These are phyloP conservation scores for Cruciata laevipes DNA, from an alignment of 257 asterid genomes.

Conservation along the genomic window DNA sequence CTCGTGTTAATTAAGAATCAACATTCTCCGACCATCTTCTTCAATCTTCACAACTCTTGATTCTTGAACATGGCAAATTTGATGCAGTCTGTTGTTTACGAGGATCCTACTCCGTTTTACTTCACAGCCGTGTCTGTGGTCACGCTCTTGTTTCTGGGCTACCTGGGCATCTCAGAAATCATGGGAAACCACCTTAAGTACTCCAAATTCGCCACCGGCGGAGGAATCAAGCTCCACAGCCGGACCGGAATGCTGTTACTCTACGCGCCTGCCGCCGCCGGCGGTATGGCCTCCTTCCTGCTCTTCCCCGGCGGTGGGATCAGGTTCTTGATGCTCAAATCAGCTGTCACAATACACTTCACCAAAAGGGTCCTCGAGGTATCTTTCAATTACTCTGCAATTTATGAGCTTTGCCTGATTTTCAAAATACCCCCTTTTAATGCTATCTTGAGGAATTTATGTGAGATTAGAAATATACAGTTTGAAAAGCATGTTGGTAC, in stretches of 20 bases:
- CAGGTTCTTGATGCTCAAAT: conserved; percentile 56
- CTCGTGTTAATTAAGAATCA: too few relatives aligned
- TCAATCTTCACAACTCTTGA: not conserved
- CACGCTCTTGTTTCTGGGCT: conserved; percentile 25
- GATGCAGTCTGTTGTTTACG: conserved; percentile 8
- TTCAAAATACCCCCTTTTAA: too few relatives aligned
- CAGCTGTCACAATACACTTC: conserved; percentile 53
- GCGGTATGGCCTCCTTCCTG: conserved; percentile 36
- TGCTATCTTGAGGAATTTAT: not conserved
- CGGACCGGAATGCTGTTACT: conserved; percentile 40
- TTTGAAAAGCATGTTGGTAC: not conserved
- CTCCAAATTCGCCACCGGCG: conserved; percentile 38
- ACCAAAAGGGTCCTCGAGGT: conserved; percentile 78
- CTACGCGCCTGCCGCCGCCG: conserved; percentile 44
- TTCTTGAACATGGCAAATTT: not conserved
- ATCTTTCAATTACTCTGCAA: not conserved
- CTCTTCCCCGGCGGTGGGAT: conserved; percentile 38
- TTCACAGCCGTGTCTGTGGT: conserved; percentile 31
- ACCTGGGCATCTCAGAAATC: conserved; percentile 40
- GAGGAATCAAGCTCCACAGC: conserved; percentile 23
- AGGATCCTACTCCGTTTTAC: conserved; percentile 34
- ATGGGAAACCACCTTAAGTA: conserved; percentile 42
- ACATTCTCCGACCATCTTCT: not conserved
- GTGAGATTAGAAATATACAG: not conserved
- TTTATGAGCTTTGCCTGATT: not conserved